Conservation (phyloP, 1,284 basidiomycete genomes). For the Omphalotus olearius region DNA sequence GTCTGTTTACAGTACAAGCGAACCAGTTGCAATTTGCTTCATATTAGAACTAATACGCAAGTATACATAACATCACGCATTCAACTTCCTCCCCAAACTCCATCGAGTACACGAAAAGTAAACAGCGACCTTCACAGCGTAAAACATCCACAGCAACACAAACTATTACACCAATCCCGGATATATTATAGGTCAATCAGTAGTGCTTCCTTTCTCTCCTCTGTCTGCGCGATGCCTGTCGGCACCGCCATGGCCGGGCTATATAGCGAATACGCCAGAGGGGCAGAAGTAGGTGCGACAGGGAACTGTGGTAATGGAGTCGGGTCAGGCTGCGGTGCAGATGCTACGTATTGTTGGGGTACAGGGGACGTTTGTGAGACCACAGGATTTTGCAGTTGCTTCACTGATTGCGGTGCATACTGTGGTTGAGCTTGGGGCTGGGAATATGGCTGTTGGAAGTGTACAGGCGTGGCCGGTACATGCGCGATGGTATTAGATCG, state of each 20-base stretch:
- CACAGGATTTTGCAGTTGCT: conserved; percentile 22
- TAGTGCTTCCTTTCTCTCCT: conserved; percentile 78
- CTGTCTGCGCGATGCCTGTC: conserved; percentile 44
- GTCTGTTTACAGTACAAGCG: no score
- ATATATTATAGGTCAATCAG: conserved; percentile 65
- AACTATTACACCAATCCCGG: background rate
- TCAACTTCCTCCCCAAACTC: no score
- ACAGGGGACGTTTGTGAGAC: conserved; percentile 20
- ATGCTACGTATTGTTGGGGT: conserved; percentile 21
- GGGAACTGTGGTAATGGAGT: conserved; percentile 58
- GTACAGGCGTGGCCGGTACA: conserved; percentile 22
- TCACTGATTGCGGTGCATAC: conserved; percentile 19
- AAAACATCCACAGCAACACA: background rate
- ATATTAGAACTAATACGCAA: background rate
- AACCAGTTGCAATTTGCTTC: no score
- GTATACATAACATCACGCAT: background rate
- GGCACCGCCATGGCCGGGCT: conserved; percentile 36
- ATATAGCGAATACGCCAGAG: conserved; percentile 52
- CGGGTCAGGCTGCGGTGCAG: conserved; percentile 23
- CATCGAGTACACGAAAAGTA: background rate
- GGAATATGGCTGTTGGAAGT: conserved; percentile 15
- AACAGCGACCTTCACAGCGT: background rate
- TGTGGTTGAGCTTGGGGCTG: conserved; percentile 20
- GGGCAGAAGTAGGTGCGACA: conserved; percentile 59
- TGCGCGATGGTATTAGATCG: conserved; percentile 37